Base-by-base conservation (phyloP, 1,284 basidiomycete genomes). In the Papiliotrema terrestris region DNA sequence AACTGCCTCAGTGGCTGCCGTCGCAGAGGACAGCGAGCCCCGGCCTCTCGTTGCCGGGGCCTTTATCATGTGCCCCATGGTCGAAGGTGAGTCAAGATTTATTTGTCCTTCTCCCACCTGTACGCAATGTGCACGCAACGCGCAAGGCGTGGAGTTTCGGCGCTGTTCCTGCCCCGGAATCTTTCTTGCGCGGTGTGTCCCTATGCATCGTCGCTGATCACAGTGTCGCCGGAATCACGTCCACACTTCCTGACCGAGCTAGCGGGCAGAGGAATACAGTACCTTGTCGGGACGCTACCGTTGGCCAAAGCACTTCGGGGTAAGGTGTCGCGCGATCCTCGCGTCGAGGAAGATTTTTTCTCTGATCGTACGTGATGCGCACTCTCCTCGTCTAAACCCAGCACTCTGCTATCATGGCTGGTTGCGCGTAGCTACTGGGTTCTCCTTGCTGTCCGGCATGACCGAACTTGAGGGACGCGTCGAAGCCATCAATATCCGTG, bases 241-340 rank as follows among this genome's bases (percentile, higher is more conserved):
- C 80, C 80, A 1, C 62, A 63, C 20, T 60, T 58, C 4, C 42
- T 76, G 3, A 58, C 78, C 20, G 78, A 80, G 56, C 55, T 61
- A 26, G 55, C 78, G 38, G 80, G 71, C 9, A 58, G 74, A 42
- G 57, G 68, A 1, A 58, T 81, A 25, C 60, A 68, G 37, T 72
- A 66, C 56, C 66, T 81, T 39, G 78, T 76, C 4, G 77, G 77
- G 17, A 68, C 74, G 2, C 63, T 81, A 3, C 79, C 80, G 3
- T 57, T 81, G 17, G 76, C 76, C 4, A 67, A 71, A 32, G 77
- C 76, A 37, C 77, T 81, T 0, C 49, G 73, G 48, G 75, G 80
- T 41, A 80, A 80, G 42, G 77, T 80, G 17, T 78, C 76, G n/a
- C 78, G 80, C 60, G 80, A 82, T 70, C 79, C 79, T 0, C 60